Evolutionary conservation across 2,329 filamentous ascomycete genomes (phyloP), one percentile per base, ranked within the genome.

Genomic region (Epicoccum nigrum): DNA sequence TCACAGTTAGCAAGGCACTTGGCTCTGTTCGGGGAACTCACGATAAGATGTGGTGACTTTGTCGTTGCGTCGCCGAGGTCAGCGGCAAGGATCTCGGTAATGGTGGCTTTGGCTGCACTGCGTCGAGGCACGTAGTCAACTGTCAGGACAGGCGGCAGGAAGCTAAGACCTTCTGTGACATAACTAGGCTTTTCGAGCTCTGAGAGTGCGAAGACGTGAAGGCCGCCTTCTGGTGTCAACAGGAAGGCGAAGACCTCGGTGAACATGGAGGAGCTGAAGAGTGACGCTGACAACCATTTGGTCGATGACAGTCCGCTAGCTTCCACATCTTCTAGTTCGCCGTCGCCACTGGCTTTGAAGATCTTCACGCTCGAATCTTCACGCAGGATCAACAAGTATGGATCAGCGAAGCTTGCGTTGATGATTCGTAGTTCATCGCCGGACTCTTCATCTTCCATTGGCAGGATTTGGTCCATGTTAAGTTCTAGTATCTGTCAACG

Each of bases 401-500:
- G 91, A 62, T 97, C 93, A 16, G 84, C 84, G 63, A 97, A 92
- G 68, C 89, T 95, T 30, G 90, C 88, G 64, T 86, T 88, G 37
- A 92, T 77, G 33, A 94, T 87, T 45, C 87, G 83, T 4, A 90
- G 87, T 64, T 96, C 90, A 16, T 84, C 86, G 11, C 89, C 92
- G 0, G 87, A 92, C 58, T 94, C 65, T 41, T 70, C 94, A 63
- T 97, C 94, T 55, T 90, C 84, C 83, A 97, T 91, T 1, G 92
- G 91, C 41, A 97, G 82, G 46, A 99, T 97, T 67, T 97, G 93
- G 37, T 87, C 87, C 45, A 99, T 81, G 9, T 88, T 90, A 52
- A 99, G 83, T 71, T 96, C 90, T 91, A 30, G 2, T 13, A 9
- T 1, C 4, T 35, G 16, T 47, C n/a, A 52, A 23, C 11, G 16